Base-by-base conservation (phyloP, 1,284 basidiomycete species). In the Microbotryum intermedium region DNA sequence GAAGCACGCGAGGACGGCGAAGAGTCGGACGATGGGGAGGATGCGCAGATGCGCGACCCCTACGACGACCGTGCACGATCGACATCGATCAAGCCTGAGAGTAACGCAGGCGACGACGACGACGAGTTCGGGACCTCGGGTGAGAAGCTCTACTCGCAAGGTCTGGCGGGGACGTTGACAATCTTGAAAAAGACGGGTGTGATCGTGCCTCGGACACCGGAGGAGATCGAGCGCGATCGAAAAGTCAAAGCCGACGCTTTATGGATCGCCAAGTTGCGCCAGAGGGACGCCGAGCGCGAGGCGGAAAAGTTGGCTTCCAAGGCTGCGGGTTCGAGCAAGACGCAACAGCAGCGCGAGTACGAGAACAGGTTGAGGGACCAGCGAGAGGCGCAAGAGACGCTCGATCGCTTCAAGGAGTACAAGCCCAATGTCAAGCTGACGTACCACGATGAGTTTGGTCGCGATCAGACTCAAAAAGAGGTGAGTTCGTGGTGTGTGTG, bases 381-480 rank as follows among this genome's bases (percentile, higher is more conserved):
- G 73, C 86, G 89, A 67, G 92, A 97, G 68, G 88, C 92, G 9
- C 83, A 88, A 46, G 83, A 87, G 29, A 83, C 84, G 50, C 77
- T 92, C 69, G 90, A 95, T 44, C 74, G 83, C 52, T 98, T 88
- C 82, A 88, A 86, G 76, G 82, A 87, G 72, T 99, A 99, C 80
- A 95, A 93, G 76, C 95, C 95, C 2, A 92, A 95, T 74, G 82
- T 99, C 70, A 90, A 94, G 66, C 90, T 98, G 72, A 87, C 88
- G 61, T 99, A 98, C 75, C 87, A 94, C 68, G 95, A 99, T 74
- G 92, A 95, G 75, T 90, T 90, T 73, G 95, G 95, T n/a, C 81
- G 92, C 23, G 75, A 80, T 64, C 79, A 97, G 73, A 89, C 87
- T 26, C 84, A 86, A 39, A 97, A 97, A 79, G 95, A 99, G 62